Evolutionary conservation across 495 filamentous ascomycete genomes (phyloP).

Genomic region (Aspergillus funiculosus): DNA sequence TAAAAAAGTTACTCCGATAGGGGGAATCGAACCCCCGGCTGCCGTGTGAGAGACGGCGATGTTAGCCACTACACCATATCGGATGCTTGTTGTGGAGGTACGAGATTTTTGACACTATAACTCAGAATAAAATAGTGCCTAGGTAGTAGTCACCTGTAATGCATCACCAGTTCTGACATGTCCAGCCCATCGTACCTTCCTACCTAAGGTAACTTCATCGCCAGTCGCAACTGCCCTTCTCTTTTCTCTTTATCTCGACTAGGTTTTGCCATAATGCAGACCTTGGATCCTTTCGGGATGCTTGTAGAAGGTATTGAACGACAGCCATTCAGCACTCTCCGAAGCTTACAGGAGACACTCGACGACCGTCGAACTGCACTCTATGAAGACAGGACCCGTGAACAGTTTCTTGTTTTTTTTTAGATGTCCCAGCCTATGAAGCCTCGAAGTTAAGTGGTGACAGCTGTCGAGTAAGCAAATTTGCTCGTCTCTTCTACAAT

Average conservation of each 20-base stretch:
- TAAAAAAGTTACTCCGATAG: slow-evolving; percentile 23
- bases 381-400: slow-evolving; percentile 19
- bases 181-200: no score
- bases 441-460: slow-evolving; percentile 19
- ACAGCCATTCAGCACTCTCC: slow-evolving; percentile 13
- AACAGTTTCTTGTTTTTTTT: slow-evolving; percentile 21
- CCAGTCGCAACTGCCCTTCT: no score
- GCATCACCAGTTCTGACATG: no score
- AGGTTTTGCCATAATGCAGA: no score
- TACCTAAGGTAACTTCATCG: no score
- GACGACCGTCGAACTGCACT: slow-evolving; percentile 17
- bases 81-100: slow-evolving; percentile 12
- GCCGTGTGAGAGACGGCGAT: slow-evolving; percentile 41
- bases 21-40: slow-evolving; percentile 41
- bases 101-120: neutral
- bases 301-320: slow-evolving; percentile 15
- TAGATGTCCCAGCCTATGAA: slow-evolving; percentile 18
- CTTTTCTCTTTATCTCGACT: no score
- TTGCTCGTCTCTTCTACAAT: slow-evolving; percentile 19
- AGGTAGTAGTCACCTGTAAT: no score
- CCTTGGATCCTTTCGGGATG: slow-evolving; percentile 17
- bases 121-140: no score
- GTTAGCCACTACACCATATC: slow-evolving; percentile 43
- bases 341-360: slow-evolving; percentile 17
- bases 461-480: slow-evolving; percentile 21